These are phyloP conservation scores for Solanum etuberosum DNA, from an alignment of 257 asterid species.

Conservation along the genomic window DNA sequence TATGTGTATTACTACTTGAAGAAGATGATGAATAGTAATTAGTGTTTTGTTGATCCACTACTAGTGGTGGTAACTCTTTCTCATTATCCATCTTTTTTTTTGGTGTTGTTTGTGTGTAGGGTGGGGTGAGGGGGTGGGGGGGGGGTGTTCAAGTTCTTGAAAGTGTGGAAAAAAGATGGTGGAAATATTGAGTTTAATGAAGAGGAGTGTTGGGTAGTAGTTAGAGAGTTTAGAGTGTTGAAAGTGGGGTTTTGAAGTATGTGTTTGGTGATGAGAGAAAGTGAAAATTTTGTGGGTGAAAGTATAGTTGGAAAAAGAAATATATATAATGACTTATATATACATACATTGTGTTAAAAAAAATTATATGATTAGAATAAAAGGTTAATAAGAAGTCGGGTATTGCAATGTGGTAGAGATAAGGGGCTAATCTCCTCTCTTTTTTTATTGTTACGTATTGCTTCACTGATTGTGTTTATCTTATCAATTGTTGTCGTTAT, in stretches of 20 bases:
- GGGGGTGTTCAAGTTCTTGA: neutral
- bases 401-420: too few species aligned
- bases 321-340: too few species aligned
- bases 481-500: too few species aligned
- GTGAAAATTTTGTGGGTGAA: neutral
- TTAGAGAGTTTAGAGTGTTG: neutral
- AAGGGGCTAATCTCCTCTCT: too few species aligned
- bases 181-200: neutral
- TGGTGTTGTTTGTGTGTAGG: neutral
- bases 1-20: slow-evolving; percentile 14
- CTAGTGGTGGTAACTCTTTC: slow-evolving; percentile 72
- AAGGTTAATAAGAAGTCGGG: too few species aligned
- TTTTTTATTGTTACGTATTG: too few species aligned
- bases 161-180: neutral
- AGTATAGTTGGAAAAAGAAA: neutral
- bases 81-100: neutral
- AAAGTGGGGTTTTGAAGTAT: neutral
- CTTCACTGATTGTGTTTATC: neutral
- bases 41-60: neutral
- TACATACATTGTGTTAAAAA: too few species aligned
- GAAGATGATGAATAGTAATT: neutral
- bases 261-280: neutral
- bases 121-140: neutral
- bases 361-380: too few species aligned
- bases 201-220: neutral